phyloP scores from a whole-genome alignment of 441 rosid genomes.

The Pelargonium cotyledonis region DNA sequence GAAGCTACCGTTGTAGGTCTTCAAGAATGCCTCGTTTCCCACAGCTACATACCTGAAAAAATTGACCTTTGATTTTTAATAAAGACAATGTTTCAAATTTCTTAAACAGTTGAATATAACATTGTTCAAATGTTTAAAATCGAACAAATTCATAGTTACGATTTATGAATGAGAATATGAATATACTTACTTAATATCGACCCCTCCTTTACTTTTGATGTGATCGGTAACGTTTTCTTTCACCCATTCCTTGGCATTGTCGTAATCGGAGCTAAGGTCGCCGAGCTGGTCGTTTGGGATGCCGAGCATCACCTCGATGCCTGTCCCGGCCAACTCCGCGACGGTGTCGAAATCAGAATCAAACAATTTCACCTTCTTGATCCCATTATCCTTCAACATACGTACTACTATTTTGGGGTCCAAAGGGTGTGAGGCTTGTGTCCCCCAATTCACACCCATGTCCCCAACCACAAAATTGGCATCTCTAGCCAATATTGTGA shows the following conservation, averaged over 20 bases:
- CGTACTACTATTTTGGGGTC: slow-evolving; percentile 44
- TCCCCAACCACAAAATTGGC: background rate
- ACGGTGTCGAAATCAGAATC: slow-evolving; percentile 38
- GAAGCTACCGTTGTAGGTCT: background rate
- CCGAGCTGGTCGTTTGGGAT: slow-evolving; percentile 37
- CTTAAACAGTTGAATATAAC: too few relatives aligned
- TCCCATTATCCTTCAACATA: slow-evolving; percentile 44
- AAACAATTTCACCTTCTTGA: slow-evolving; percentile 51
- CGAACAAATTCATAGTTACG: too few relatives aligned
- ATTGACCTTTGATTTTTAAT: background rate
- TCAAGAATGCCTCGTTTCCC: background rate
- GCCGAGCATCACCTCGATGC: slow-evolving; percentile 56
- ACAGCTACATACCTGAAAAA: background rate
- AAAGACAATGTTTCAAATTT: too few relatives aligned
- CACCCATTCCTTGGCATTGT: background rate
- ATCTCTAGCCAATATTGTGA: background rate
- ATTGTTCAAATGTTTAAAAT: too few relatives aligned
- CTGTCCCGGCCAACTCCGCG: slow-evolving; percentile 36
- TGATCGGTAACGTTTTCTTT: background rate
- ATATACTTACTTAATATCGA: background rate
- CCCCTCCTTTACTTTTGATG: background rate
- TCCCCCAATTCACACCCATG: slow-evolving; percentile 55
- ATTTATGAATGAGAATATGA: too few relatives aligned
- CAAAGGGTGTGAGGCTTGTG: slow-evolving; percentile 40
- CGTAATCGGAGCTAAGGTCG: background rate